Conservation (phyloP, 345 rosid genomes). For the Populus pruinosa region DNA sequence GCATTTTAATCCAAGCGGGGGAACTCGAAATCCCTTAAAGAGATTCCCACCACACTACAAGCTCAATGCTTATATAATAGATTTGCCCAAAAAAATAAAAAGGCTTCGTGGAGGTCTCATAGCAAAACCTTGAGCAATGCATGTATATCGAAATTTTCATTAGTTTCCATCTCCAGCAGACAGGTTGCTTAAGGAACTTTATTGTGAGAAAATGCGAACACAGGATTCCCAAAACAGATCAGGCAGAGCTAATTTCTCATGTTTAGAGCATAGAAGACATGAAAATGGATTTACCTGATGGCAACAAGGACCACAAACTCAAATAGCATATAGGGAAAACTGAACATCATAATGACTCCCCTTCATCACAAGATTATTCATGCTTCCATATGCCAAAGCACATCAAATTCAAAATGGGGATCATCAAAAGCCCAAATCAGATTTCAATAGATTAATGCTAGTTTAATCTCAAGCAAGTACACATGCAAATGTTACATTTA, state of each 20-base stretch:
- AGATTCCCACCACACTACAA: no score
- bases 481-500: background rate
- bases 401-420: background rate
- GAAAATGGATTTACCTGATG: background rate
- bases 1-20: no score
- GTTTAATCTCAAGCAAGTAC: background rate
- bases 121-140: background rate
- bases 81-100: no score
- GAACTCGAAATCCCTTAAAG: no score
- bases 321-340: background rate
- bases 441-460: background rate
- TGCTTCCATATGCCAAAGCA: background rate
- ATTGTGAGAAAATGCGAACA: background rate
- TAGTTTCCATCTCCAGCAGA: background rate
- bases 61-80: no score
- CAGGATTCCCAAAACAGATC: background rate
- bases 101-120: background rate
- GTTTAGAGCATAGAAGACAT: background rate
- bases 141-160: background rate
- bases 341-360: background rate
- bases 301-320: background rate
- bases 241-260: background rate
- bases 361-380: background rate
- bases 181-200: background rate
- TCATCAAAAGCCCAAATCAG: background rate